Percentiles rank a stretch among this genome's conserved stretches.
Conservation (phyloP, 257 asterid genomes). For the Scutellaria barbata region DNA sequence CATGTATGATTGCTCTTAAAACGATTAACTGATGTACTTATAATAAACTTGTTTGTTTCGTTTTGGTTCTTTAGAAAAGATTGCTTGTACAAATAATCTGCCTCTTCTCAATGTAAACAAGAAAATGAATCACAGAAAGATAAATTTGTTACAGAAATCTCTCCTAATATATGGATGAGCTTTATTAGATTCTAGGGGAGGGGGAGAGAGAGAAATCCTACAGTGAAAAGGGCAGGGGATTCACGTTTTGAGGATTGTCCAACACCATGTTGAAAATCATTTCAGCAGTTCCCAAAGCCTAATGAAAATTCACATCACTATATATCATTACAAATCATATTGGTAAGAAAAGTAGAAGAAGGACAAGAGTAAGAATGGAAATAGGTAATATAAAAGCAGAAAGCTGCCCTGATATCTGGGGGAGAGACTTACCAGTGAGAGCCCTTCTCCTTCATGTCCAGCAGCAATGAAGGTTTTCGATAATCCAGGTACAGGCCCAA, state of each 20-base stretch:
- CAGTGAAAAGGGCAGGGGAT: conserved; percentile 67
- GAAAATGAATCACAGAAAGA: too few species aligned
- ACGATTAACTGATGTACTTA: too few species aligned
- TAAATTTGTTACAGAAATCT: too few species aligned
- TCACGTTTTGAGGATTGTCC: conserved; percentile 66
- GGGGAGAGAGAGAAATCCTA: conserved; percentile 29
- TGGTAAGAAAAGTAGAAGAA: conserved; percentile 5
- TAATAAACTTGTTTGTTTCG: too few species aligned
- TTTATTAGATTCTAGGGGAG: not conserved
- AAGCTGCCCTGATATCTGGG: not conserved
- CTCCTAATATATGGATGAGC: not conserved
- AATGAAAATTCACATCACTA: conserved; percentile 20
- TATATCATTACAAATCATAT: not conserved
- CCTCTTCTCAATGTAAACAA: too few species aligned
- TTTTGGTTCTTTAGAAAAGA: too few species aligned
- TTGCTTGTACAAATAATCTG: too few species aligned
- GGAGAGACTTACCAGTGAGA: conserved; percentile 67
- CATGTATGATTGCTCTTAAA: too few species aligned
- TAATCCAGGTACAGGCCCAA: conserved; percentile 76
- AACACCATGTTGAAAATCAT: conserved; percentile 82
- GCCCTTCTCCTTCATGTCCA: conserved; percentile 99
- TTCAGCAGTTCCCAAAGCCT: conserved; percentile 97
- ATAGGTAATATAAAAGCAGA: not conserved
- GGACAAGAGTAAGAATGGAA: not conserved
- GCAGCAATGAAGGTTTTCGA: conserved; percentile 74